Evolutionary conservation across 192 early-diverging fungal genomes (phyloP).

Genomic region (Dissophora globulifera): DNA sequence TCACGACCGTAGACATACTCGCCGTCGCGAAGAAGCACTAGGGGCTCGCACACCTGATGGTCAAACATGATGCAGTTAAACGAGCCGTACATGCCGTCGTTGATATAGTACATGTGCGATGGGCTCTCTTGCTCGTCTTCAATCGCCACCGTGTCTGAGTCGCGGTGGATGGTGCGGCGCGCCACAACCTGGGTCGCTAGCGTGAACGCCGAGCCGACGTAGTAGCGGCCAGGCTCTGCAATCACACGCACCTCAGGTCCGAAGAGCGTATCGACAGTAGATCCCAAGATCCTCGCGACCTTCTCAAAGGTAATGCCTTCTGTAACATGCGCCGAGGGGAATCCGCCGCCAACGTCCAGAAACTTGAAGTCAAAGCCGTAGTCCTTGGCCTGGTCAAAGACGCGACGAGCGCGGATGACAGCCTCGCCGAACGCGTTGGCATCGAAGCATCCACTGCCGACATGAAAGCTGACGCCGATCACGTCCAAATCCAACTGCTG

Average conservation of each 20-base stretch:
- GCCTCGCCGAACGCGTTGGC: constrained; percentile 91
- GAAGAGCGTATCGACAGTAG: constrained; percentile 84
- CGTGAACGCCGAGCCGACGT: constrained; percentile 92
- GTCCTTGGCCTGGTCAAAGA: constrained; percentile 86
- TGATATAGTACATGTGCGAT: constrained; percentile 85
- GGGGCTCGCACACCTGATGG: constrained; percentile 81
- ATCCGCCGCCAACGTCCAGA: constrained; percentile 95
- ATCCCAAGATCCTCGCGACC: constrained; percentile 80
- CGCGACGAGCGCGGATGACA: constrained; percentile 81
- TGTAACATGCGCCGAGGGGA: constrained; percentile 83
- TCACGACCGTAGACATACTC: constrained; percentile 49
- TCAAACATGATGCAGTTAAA: constrained; percentile 99
- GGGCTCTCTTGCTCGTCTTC: too few relatives aligned
- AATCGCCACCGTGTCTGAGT: too few relatives aligned
- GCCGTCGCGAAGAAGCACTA: constrained; percentile 67
- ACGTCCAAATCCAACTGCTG: constrained; percentile 85
- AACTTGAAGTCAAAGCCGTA: constrained; percentile 80
- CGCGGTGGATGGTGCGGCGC: constrained; percentile 69
- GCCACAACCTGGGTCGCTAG: constrained; percentile 94
- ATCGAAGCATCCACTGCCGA: constrained; percentile 94
- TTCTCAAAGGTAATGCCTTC: constrained; percentile 86
- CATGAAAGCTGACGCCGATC: constrained; percentile 94
- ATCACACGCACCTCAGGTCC: constrained; percentile 89
- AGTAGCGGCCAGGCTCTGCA: constrained; percentile 98
- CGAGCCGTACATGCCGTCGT: constrained; percentile 98